Evolutionary conservation across 169 alveolate species (phyloP), one percentile per base, ranked within the genome.

Genomic region (Nephromyces sp.): DNA sequence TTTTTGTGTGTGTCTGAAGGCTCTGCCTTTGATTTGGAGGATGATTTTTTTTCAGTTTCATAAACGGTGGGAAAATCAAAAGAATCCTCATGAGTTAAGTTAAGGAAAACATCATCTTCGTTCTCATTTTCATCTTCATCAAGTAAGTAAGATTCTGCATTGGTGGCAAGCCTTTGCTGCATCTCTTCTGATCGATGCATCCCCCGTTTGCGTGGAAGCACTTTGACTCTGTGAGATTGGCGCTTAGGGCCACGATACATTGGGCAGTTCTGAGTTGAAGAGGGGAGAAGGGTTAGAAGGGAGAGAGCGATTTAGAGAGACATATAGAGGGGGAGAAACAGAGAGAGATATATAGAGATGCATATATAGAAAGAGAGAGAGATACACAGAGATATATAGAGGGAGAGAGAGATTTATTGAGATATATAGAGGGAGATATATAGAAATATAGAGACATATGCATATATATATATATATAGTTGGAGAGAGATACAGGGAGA

Each of bases 211-310:
- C n/a, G n/a, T n/a, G 63, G 63, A 53, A 70, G 69, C 27, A 65
- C 67, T 0, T 69, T 66, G 57, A 51, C 24, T 31, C 71, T 52
- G 0, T 74, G 66, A 3, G 69, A 74, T 29, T 64, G 32, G 25
- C 77, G 75, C 57, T 76, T 76, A 67, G 82, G 75, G 2, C 82
- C 82, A 15, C 66, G 61, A 53, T 76, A 76, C n/a, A 76, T 52
- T 4, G 82, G 82, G 30, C 82, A 76, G 61, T 76, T 76, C 82
- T 76, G 28, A 65, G 29, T 29, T 6, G 24, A 0, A 22, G 27
- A 43, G 69, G 35, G 35, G 30, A n/a, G 57, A 43, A 43, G n/a
- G n/a, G n/a, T n/a, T 15, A 15, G 57, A 15, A 15, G 15, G 57
- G 57, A 15, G 15, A 15, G 57, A 15, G 15, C 57, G 15, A 15